These are phyloP conservation scores for Neurospora sp. DNA, from an alignment of 495 filamentous ascomycete genomes.

Conservation along the genomic window DNA sequence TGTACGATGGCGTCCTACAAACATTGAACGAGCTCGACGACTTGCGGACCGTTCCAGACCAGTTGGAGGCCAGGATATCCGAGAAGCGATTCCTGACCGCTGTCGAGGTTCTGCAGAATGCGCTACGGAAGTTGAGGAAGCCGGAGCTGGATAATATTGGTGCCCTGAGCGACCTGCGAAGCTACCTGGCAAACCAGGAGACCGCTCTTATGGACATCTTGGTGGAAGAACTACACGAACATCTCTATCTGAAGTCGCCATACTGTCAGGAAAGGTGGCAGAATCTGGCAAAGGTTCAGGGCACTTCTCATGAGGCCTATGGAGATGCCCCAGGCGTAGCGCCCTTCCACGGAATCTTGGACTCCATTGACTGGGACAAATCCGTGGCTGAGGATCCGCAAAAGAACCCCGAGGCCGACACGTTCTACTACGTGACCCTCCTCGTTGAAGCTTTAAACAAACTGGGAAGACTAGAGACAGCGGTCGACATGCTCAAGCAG, in stretches of 20 bases:
- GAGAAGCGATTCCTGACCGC: slow-evolving; percentile 93
- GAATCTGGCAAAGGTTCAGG: slow-evolving; percentile 45
- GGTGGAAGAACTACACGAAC: slow-evolving; percentile 92
- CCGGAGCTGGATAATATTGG: slow-evolving; percentile 90
- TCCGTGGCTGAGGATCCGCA: slow-evolving; percentile 77
- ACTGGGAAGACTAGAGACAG: slow-evolving; percentile 72
- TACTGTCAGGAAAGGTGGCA: slow-evolving; percentile 97
- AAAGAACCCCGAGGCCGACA: slow-evolving; percentile 89
- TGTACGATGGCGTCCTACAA: slow-evolving; percentile 85
- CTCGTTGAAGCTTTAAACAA: slow-evolving; percentile 82
- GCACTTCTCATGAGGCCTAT: slow-evolving; percentile 30
- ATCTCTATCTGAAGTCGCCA: slow-evolving; percentile 92
- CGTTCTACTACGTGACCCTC: slow-evolving; percentile 83
- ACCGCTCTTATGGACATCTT: slow-evolving; percentile 83
- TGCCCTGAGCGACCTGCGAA: slow-evolving; percentile 72
- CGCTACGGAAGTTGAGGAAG: slow-evolving; percentile 66
- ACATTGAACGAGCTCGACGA: slow-evolving; percentile 77
- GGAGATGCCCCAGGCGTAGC: slow-evolving; percentile 35
- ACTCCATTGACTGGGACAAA: slow-evolving; percentile 56
- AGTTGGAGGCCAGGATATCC: slow-evolving; percentile 83
- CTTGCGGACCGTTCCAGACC: slow-evolving; percentile 82
- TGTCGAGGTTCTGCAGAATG: slow-evolving; percentile 84
- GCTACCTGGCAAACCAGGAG: slow-evolving; percentile 89
- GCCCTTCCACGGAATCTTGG: slow-evolving; percentile 69
- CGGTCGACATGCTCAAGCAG: slow-evolving; percentile 84